phyloP scores from a whole-genome alignment of 1,284 basidiomycete genomes.

The Puccinia brachypodii region DNA sequence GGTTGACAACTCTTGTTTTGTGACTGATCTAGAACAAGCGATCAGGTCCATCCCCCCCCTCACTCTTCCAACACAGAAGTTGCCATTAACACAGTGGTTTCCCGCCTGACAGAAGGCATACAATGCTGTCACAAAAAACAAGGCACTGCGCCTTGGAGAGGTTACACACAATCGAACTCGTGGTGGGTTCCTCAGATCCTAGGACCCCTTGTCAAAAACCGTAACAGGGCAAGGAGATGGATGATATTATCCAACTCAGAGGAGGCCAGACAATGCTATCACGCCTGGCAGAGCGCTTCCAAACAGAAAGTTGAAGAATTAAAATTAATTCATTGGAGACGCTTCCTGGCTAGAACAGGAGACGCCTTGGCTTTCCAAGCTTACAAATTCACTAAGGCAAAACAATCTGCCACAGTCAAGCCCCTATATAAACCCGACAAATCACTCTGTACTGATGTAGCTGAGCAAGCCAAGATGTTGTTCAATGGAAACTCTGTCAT shows the following conservation, averaged over 20 bases:
- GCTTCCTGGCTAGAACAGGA: neutral
- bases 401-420: neutral
- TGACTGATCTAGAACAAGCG: neutral
- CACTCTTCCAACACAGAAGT: neutral
- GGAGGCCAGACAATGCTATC: neutral
- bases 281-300: neutral
- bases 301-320: neutral
- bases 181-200: neutral
- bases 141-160: neutral
- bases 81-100: too few species aligned
- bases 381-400: conserved; percentile 3
- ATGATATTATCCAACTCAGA: neutral
- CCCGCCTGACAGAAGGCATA: neutral
- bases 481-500: conserved; percentile 13
- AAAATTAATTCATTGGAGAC: neutral
- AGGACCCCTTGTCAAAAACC: neutral
- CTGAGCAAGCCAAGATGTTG: neutral
- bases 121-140: neutral
- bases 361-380: neutral
- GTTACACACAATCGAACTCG: neutral
- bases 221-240: neutral
- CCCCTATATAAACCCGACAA: too few species aligned
- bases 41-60: neutral
- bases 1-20: neutral
- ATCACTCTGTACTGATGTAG: neutral